Base-by-base conservation (phyloP, 2,329 filamentous ascomycete species). In the Sclerotinia glacialis region DNA sequence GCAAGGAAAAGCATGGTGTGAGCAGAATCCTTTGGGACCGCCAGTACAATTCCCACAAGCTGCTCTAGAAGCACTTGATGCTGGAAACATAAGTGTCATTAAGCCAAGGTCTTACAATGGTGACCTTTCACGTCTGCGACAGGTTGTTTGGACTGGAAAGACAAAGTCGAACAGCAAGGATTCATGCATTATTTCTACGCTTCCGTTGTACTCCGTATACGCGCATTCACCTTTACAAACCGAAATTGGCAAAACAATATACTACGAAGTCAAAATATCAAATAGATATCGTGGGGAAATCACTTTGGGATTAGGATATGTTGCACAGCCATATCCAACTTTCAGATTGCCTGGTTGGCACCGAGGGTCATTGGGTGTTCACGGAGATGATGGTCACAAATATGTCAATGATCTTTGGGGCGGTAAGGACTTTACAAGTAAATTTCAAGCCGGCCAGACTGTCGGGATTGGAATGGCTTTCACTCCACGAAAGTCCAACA, bases 271-370 rank as follows among this genome's bases (percentile, higher is more conserved):
- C 12, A 81, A 81, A 63, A 80, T 92, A 42, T 78, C 79, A 3
- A 72, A 76, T 23, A 78, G 83, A 65, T 74, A 72, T 66, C 63
- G 68, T 26, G 64, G 69, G 26, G 82, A 83, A 67, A 77, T 83
- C 62, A 79, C 78, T 49, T 79, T 93, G 1, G 89, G 87, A 0
- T 75, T 94, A 12, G 91, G 91, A 12, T 92, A 87, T 76, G 79
- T 84, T 0, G 90, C 90, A 1, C 84, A 89, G 58, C 91, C 91
- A 9, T 94, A 93, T 74, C 91, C 91, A 8, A 82, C 83, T 0
- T 94, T 92, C 80, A 84, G 91, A 9, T 83, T 93, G 68, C 91
- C 91, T 0, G 91, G 91, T 2, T 94, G 91, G 91, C 89, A 95
- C 75, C 84, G 91, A 44, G 91, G 85, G 23, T 89, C 86, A 69